Base-by-base conservation (phyloP, 129 eudicot genomes). In the Lactuca saligna region DNA sequence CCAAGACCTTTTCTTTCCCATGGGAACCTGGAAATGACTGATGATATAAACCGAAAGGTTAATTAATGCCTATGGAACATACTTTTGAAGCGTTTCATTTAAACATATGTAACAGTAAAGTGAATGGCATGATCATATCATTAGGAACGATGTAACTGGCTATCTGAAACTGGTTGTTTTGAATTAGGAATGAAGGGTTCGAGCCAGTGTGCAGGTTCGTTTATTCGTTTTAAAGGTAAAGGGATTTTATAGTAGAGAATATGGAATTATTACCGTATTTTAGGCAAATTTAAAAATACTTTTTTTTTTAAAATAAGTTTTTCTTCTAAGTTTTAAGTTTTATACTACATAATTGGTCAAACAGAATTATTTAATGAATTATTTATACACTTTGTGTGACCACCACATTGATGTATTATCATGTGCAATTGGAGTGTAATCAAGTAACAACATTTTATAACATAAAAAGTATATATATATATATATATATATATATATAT, bases 1-100 rank as follows among this genome's bases (percentile, higher is more conserved):
- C 93, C 90, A 91, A 57, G 77, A 31, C 55, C 71, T 78, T 63
- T 78, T 85, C 91, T 88, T 88, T 55, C 87, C 88, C 97, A 91
- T 85, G 8, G 16, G 39, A 58, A 72, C 12, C 16, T 5, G 20
- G 4, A 69, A 38, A 14, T 8, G 15, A 44, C 15, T 7, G 8
- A 2, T 8, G 16, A 38, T 48, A 54, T 50, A 77, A 77, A 44
- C 56, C 17, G 29, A 42, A 65, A 41, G 46, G 29, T 25, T 25
- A 66, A 48, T 53, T 4, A 65, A 39, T 53, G 64, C 15, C 38
- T 71, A 16, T 65, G 64, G 4, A 65, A 55, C 70, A 74, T 41
- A 55, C 55, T 3, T 49, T 63, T 49, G 14, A 46, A 48, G 51
- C 32, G 46, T 70, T 70, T 70, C 33, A 57, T 38, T 46, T 31